Conservation (phyloP, 2,329 filamentous ascomycete species). For the Tolypocladium tropicale region DNA sequence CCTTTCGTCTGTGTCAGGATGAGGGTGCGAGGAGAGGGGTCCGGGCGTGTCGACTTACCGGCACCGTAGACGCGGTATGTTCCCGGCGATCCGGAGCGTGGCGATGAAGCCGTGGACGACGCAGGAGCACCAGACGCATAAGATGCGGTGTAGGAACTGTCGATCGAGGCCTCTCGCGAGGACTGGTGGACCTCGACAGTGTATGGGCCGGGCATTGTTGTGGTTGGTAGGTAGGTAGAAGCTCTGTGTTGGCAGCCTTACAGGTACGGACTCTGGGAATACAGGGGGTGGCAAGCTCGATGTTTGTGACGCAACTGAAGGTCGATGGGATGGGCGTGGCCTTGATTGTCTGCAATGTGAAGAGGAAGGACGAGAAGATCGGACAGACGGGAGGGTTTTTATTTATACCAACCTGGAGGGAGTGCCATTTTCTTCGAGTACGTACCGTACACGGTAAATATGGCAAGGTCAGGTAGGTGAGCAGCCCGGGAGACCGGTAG, state of each 20-base stretch:
- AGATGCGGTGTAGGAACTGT: slow-evolving; percentile 15
- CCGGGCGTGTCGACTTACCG: slow-evolving; percentile 12
- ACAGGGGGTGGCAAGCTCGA: not conserved
- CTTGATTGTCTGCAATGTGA: not conserved
- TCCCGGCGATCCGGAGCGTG: slow-evolving; percentile 16
- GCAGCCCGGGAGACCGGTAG: not conserved
- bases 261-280: not conserved
- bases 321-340: not conserved
- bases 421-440: not conserved
- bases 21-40: slow-evolving; percentile 2
- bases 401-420: not conserved
- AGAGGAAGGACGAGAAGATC: not conserved
- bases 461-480: not conserved
- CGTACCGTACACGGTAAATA: not conserved
- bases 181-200: slow-evolving; percentile 22
- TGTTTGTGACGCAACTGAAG: not conserved
- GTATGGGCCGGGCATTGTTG: slow-evolving; percentile 14
- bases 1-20: slow-evolving; percentile 12
- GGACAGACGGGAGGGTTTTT: not conserved
- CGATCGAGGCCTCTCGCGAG: slow-evolving; percentile 16
- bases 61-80: slow-evolving; percentile 21
- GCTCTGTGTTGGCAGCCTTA: not conserved
- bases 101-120: slow-evolving; percentile 9
- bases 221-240: too few species aligned
- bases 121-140: slow-evolving; percentile 10